phyloP scores from a whole-genome alignment of 805 yeast genomes.

The Lipomyces oligophaga region DNA sequence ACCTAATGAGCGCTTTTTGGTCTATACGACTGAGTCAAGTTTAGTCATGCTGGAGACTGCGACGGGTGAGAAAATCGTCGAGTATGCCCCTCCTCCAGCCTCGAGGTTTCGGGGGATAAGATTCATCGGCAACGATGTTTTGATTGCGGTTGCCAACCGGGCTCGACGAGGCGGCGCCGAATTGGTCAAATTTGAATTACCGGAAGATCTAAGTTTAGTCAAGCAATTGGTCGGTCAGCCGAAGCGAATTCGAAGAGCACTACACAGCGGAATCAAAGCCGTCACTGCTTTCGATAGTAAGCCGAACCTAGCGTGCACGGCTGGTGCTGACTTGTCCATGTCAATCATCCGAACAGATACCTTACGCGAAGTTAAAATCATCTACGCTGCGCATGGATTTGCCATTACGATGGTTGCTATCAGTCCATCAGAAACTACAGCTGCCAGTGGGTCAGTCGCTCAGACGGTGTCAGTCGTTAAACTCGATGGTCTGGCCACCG shows the following conservation, averaged over 20 bases:
- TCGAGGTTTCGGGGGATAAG: constrained; percentile 20
- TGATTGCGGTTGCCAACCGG: constrained; percentile 16
- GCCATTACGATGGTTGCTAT: constrained; percentile 72
- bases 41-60: constrained; percentile 52
- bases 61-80: constrained; percentile 41
- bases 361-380: constrained; percentile 49
- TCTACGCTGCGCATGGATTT: constrained; percentile 65
- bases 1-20: constrained; percentile 61
- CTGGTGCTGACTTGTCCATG: constrained; percentile 66
- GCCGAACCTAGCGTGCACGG: constrained; percentile 50
- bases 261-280: constrained; percentile 33
- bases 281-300: constrained; percentile 50
- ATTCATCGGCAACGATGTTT: constrained; percentile 7
- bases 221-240: constrained; percentile 18
- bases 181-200: constrained; percentile 14
- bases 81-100: constrained; percentile 20
- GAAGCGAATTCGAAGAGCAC: constrained; percentile 8
- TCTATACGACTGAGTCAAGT: constrained; percentile 55
- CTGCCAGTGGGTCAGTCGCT: constrained; percentile 76
- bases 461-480: constrained; percentile 61
- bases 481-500: constrained; percentile 41
- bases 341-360: constrained; percentile 51
- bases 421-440: constrained; percentile 59
- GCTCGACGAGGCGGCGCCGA: constrained; percentile 23
- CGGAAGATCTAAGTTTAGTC: constrained; percentile 12